Evolutionary conservation across 768 basidiomycete species (phyloP), one percentile per base, ranked within the genome.

Genomic region (Leccinum longicurvipes): DNA sequence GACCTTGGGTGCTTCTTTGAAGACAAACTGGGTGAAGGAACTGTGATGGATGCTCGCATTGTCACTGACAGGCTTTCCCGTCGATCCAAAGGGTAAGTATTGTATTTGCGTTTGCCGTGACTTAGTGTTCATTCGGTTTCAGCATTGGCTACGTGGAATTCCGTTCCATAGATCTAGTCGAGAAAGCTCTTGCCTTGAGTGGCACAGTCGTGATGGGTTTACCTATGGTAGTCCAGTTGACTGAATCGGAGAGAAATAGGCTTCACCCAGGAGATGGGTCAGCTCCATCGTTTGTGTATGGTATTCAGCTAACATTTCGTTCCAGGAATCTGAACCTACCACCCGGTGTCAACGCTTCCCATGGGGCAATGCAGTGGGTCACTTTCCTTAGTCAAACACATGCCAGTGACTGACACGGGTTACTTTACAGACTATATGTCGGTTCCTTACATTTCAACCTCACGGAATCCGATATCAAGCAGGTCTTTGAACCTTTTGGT

Each of bases 61-160:
- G 97, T 99, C 31, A 96, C 94, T 1, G 97, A 99, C 67, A 81
- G 95, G 64, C 76, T 97, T 53, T 95, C 95, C 23, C 85, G 94
- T 66, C 85, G 97, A 53, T 97, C 94, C n/a, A 99, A 99, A 75
- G 97, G 97, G 96, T 98, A 61, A 67, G 84, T 57, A 27, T 39
- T 15, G 1, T 50, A 32, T 21, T 50, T 47, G 6, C 19, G 25
- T 39, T n/a, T 23, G 17, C 23, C 42, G 6, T 8, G 24, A 47
- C 54, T 11, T 14, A 23, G 44, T 27, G 46, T 36, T 61, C 52
- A 60, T 56, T 25, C n/a, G 34, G 39, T 55, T 49, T 21, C 24
- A 98, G 97, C 63, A 98, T 98, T 70, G 97, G 92, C 59, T 99
- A 99, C 71, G 95, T 99, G 66, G 97, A 99, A 76, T 91, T 99